Base-by-base conservation (phyloP, 306 rosid genomes). In the Ammopiptanthus mongolicus region DNA sequence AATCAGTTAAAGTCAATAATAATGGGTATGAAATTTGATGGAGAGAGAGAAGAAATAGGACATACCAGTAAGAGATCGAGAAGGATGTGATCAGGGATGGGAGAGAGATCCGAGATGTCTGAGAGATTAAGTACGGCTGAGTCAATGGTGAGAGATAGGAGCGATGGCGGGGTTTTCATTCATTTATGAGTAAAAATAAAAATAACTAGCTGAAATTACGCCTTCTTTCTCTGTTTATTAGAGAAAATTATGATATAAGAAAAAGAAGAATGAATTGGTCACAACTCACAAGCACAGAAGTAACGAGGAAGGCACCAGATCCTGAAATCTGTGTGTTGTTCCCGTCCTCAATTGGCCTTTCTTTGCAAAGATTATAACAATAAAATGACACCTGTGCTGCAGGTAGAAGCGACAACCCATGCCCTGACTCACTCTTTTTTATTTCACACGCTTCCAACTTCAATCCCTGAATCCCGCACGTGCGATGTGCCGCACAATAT, bases 151-250 rank as follows among this genome's bases (percentile, higher is more conserved):
- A 92, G 97, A 62, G 93, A 90, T 0, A 96, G 84, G 25, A 96
- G 87, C 31, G 99, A 90, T 63, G 99, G 96, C 76, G 97, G 97
- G 69, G 90, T 82, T 86, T 89, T 89, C 98, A 93, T 86, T 80
- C 91, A 66, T 67, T 65, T 68, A 6, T 33, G 28, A 25, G 6
- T 37, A 62, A 46, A 0, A 80, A 64, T 17, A 44, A 22, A n/a
- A n/a, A n/a, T n/a, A n/a, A n/a, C n/a, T 14, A n/a, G 3, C n/a
- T 17, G 34, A 62, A 50, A 33, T 34, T 33, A 19, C 14, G 60
- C 8, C 69, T 67, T 48, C 23, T 72, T 1, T 33, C 62, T 75
- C 64, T 78, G 52, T 56, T 48, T n/a, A 8, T 29, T 25, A 4
- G 7, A 12, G 29, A 28, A 34, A 18, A 44, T 8, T 50, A 44